A percentile compares a stretch with the other conserved stretches of the same genome.
Conservation (phyloP, 345 rosid genomes). For the Chamaenerion angustifolium region DNA sequence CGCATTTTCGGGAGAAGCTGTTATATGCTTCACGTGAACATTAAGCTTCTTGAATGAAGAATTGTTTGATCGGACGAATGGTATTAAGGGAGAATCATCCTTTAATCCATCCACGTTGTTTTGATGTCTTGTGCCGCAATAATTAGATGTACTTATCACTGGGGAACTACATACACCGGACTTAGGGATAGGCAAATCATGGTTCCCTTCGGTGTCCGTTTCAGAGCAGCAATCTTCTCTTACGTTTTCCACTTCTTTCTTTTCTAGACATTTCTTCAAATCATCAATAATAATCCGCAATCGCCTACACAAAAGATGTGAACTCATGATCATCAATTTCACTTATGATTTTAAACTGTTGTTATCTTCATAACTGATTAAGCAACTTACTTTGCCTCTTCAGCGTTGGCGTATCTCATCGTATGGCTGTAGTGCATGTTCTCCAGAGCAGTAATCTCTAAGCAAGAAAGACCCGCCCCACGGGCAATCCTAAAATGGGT, state of each 20-base stretch:
- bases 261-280: constrained; percentile 31
- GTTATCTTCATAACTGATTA: no score
- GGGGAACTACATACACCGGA: constrained; percentile 23
- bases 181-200: constrained; percentile 25
- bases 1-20: constrained; percentile 19
- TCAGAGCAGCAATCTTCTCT: constrained; percentile 59
- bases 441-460: constrained; percentile 75
- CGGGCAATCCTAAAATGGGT: constrained; percentile 48
- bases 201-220: constrained; percentile 72
- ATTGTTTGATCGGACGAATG: constrained; percentile 36
- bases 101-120: constrained; percentile 25
- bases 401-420: constrained; percentile 77
- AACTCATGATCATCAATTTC: not conserved
- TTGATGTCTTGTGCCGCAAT: constrained; percentile 16
- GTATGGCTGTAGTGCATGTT: constrained; percentile 90
- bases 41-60: constrained; percentile 18
- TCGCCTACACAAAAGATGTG: constrained; percentile 31
- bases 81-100: constrained; percentile 55
- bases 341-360: not conserved
- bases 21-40: constrained; percentile 15
- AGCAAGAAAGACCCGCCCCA: constrained; percentile 49
- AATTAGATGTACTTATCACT: constrained; percentile 22
- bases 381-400: constrained; percentile 56
- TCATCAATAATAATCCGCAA: constrained; percentile 51
- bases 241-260: constrained; percentile 22